A percentile compares a stretch with the other conserved stretches of the same genome.
phyloP scores from a whole-genome alignment of 164 flowering plant species.

The Magnolia sinica region DNA sequence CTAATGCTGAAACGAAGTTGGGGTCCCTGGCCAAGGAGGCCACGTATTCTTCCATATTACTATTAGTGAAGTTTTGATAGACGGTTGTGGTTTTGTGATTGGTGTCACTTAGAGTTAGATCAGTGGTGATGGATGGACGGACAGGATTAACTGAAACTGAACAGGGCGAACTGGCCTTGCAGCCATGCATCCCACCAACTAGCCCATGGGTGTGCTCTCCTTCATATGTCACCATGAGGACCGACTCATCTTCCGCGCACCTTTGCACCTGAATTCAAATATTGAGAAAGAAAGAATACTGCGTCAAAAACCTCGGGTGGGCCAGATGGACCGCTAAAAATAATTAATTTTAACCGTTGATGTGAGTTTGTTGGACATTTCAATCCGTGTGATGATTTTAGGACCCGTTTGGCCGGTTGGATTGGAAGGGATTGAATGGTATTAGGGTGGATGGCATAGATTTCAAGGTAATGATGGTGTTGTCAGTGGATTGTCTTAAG shows the following conservation, averaged over 20 bases:
- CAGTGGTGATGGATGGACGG: conserved; percentile 14
- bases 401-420: too few species aligned
- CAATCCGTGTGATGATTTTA: too few species aligned
- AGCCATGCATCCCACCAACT: background rate
- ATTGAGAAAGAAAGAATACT: background rate
- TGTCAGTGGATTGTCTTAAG: too few species aligned
- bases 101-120: conserved; percentile 16
- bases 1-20: conserved; percentile 35
- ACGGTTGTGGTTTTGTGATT: background rate
- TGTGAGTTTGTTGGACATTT: too few species aligned
- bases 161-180: background rate
- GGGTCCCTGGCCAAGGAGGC: conserved; percentile 37
- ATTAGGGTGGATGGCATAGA: too few species aligned
- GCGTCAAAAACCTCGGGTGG: too few species aligned
- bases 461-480: too few species aligned
- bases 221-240: conserved; percentile 50
- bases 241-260: conserved; percentile 32
- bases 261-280: conserved; percentile 43
- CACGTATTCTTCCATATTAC: conserved; percentile 26
- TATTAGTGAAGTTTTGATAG: background rate
- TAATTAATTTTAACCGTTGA: too few species aligned
- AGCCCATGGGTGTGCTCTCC: conserved; percentile 51
- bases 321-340: too few species aligned
- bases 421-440: too few species aligned
- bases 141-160: conserved; percentile 3